Conservation (phyloP, 352 stramenopile species). For the Phytophthora chlamydospora region DNA sequence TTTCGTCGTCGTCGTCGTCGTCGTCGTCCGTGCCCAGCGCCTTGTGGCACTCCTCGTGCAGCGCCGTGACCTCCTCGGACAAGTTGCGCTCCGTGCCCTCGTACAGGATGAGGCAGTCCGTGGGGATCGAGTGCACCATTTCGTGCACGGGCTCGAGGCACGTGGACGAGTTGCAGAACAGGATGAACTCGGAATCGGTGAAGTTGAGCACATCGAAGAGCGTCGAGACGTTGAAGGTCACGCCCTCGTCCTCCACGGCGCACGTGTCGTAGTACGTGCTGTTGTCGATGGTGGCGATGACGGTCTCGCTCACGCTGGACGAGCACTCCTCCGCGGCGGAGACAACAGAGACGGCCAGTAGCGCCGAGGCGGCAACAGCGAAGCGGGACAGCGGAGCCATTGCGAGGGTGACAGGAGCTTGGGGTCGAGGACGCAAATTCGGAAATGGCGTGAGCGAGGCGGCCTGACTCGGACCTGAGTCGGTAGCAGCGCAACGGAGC, state of each 20-base stretch:
- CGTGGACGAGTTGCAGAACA: slow-evolving; percentile 55
- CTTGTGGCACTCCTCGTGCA: slow-evolving; percentile 58
- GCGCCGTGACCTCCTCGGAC: slow-evolving; percentile 37
- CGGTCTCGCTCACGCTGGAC: slow-evolving; percentile 36
- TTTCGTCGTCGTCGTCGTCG: slow-evolving; percentile 13
- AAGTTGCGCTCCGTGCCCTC: slow-evolving; percentile 49
- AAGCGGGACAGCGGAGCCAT: slow-evolving; percentile 22
- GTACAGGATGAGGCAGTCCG: slow-evolving; percentile 51
- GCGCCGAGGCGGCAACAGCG: slow-evolving; percentile 20
- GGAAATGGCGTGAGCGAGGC: slow-evolving; percentile 9
- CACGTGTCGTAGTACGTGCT: slow-evolving; percentile 57
- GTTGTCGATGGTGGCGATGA: slow-evolving; percentile 53
- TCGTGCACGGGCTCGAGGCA: slow-evolving; percentile 62
- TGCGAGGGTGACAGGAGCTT: slow-evolving; percentile 10
- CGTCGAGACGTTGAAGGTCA: slow-evolving; percentile 54
- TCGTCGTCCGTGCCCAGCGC: slow-evolving; percentile 28
- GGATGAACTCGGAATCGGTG: slow-evolving; percentile 45
- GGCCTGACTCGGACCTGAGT: neutral
- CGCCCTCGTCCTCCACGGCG: slow-evolving; percentile 38
- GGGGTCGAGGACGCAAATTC: slow-evolving; percentile 16
- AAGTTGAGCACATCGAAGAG: slow-evolving; percentile 57
- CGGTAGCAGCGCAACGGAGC: neutral
- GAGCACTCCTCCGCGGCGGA: slow-evolving; percentile 35
- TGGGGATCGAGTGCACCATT: slow-evolving; percentile 47
- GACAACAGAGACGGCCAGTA: slow-evolving; percentile 26